Evolutionary conservation across 1,284 basidiomycete genomes (phyloP), one percentile per base, ranked within the genome.

Genomic region (Gastroboletus turbinatus): DNA sequence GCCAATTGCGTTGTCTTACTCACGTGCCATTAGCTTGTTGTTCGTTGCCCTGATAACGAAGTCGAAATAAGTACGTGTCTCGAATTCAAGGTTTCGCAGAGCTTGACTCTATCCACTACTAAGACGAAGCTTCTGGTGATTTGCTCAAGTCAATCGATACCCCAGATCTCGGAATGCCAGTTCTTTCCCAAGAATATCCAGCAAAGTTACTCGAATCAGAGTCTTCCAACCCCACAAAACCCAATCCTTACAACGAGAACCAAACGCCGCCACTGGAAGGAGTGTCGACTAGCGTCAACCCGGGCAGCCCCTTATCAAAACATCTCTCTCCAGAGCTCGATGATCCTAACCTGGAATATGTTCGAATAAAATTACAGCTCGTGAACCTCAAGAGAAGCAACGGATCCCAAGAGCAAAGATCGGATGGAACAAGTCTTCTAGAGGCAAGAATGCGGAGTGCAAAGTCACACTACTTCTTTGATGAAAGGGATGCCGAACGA

Each of bases 401-500:
- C 32, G 7, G 27, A 3, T 32, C 52, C 27, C 29, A 35, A 29
- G 46, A 47, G 19, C 64, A 52, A 52, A 58, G 56, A 19, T 42
- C 16, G 19, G 53, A 53, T 13, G 43, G 10, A 11, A 21, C 54
- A 13, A 52, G 40, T 42, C 30, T 49, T 35, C 70, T 94, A 47
- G 81, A 82, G 23, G 73, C 77, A 53, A 82, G 78, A 42, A 75
- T 94, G 30, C 71, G 77, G 30, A 74, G 75, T 33, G 67, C 88
- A 19, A 83, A 84, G 68, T 76, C 78, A 46, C 83, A 89, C 64
- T 92, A 94, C 63, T 80, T 94, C 61, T 95, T 94, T 65, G 82
- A 85, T 57, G 76, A 83, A 60, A 82, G 79, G 56, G 88, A 90
- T 56, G 92, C 85, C 35, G 82, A 90, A 60, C 75, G 73, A 4